Conservation (phyloP, 2,329 filamentous ascomycete genomes). For the Ilyonectria sp. region DNA sequence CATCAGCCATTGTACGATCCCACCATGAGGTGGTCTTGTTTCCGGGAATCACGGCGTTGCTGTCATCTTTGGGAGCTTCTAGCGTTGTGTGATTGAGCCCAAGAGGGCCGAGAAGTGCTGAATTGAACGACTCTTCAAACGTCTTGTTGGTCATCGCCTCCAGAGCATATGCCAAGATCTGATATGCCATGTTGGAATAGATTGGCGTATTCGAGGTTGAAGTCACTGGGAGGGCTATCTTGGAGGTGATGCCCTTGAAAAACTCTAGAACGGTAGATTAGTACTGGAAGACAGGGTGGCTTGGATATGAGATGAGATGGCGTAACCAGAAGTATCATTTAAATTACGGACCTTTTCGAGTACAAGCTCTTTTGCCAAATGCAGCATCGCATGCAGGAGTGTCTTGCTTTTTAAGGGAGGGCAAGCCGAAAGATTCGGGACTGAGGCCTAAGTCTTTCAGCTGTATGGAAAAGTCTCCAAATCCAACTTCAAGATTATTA, state of each 20-base stretch:
- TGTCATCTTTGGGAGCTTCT: slow-evolving; percentile 21
- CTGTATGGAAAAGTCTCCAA: background rate
- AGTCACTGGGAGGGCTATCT: background rate
- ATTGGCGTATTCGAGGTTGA: slow-evolving; percentile 24
- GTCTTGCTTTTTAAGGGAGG: background rate
- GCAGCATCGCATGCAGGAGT: slow-evolving; percentile 1
- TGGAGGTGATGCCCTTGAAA: slow-evolving; percentile 4
- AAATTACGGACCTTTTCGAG: slow-evolving; percentile 1
- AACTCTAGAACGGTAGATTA: slow-evolving; percentile 6
- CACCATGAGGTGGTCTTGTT: slow-evolving; percentile 16
- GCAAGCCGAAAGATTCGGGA: slow-evolving; percentile 2
- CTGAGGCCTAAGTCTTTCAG: background rate
- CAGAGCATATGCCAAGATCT: slow-evolving; percentile 24
- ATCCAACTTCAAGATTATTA: background rate
- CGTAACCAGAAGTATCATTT: background rate
- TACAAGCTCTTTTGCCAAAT: slow-evolving; percentile 1
- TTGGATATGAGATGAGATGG: background rate
- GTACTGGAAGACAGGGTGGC: background rate
- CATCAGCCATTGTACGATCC: background rate
- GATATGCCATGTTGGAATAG: slow-evolving; percentile 28
- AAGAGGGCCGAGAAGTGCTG: slow-evolving; percentile 13
- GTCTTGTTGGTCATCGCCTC: slow-evolving; percentile 22
- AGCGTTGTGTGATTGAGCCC: slow-evolving; percentile 16
- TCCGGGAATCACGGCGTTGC: slow-evolving; percentile 22
- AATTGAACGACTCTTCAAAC: slow-evolving; percentile 12